Evolutionary conservation across 208 protist genomes (phyloP), one percentile per base, ranked within the genome.

Genomic region (Leishmania martiniquensis): DNA sequence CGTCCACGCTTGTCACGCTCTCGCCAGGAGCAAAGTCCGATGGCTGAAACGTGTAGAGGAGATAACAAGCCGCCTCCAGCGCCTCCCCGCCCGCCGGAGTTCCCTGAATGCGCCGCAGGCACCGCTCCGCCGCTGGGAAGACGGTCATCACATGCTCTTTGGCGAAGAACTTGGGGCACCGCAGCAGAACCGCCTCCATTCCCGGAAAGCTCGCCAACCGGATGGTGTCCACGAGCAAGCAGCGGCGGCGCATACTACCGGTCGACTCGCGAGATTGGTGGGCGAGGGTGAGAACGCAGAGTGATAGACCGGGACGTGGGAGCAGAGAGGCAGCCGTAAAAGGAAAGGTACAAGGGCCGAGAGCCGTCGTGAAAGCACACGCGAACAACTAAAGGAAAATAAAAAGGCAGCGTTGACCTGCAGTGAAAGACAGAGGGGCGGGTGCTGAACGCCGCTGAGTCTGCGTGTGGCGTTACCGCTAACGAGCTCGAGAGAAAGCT

Each of bases 11-110:
- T 29, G 77, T 54, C 25, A 44, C 67, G 1, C 39, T 32, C 57
- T 42, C 68, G 15, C 59, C 42, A 15, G 59, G 57, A 17, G 65
- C 57, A 57, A 82, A 84, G 63, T 79, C 66, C 22, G 76, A 76
- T 3, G 81, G n/a, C 75, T 91, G 87, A 51, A 91, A 91, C 32
- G 82, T 89, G 72, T 80, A 85, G 62, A 91, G 73, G 6, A 83
- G 57, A 68, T 84, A 91, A 45, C 79, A 76, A 32, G 34, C 44
- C 1, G 72, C 57, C 13, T 78, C 67, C n/a, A 37, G 25, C 15
- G 47, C 29, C 29, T 63, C 57, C 29, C 57, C 29, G 17, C 0
- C 4, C 17, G 68, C 15, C 57, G 44, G n/a, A 4, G 29, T 22
- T 42, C 22, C 34, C 10, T 59, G 45, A 47, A 70, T 7, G 39